These are phyloP conservation scores for Tetracladium maxilliforme DNA, from an alignment of 2,329 filamentous ascomycete species.

Conservation along the genomic window DNA sequence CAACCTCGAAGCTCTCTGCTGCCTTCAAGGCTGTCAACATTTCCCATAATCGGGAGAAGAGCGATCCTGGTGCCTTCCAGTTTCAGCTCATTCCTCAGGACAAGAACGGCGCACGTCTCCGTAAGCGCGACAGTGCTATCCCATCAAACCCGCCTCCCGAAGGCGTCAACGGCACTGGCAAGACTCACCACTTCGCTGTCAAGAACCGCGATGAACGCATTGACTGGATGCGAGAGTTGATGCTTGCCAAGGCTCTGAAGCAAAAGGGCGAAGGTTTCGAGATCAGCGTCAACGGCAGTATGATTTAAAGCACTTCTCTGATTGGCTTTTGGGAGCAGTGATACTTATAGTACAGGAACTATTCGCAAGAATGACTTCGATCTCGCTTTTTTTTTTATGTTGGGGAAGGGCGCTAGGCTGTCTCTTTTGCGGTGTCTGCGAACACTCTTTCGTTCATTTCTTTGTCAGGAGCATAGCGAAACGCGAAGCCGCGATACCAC, in stretches of 20 bases:
- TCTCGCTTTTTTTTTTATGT: conserved; percentile 5
- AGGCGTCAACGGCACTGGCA: conserved; percentile 48
- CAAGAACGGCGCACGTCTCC: too few species aligned
- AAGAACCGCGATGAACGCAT: conserved; percentile 78
- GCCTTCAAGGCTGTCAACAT: conserved; percentile 73
- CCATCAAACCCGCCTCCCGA: conserved; percentile 19
- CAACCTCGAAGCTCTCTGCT: conserved; percentile 67
- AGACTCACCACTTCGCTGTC: conserved; percentile 91
- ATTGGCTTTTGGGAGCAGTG: background rate
- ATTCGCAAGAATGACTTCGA: conserved; percentile 1
- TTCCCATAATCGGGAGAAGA: conserved; percentile 32
- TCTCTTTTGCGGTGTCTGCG: too few species aligned
- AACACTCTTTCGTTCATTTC: too few species aligned
- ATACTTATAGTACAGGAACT: background rate
- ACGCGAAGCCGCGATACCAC: too few species aligned
- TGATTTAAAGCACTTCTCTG: conserved; percentile 33
- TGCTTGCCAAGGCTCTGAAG: conserved; percentile 77
- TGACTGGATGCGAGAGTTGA: conserved; percentile 92
- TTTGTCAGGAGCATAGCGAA: too few species aligned
- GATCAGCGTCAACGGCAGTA: conserved; percentile 67
- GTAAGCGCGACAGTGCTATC: conserved; percentile 27
- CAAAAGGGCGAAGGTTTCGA: conserved; percentile 75
- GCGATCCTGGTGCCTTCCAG: conserved; percentile 54
- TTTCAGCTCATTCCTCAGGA: conserved; percentile 77
- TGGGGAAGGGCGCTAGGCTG: too few species aligned